Percentiles rank a stretch among this genome's conserved stretches.
Conservation (phyloP, 2,329 filamentous ascomycete genomes). For the Verticillium albo-atrum region DNA sequence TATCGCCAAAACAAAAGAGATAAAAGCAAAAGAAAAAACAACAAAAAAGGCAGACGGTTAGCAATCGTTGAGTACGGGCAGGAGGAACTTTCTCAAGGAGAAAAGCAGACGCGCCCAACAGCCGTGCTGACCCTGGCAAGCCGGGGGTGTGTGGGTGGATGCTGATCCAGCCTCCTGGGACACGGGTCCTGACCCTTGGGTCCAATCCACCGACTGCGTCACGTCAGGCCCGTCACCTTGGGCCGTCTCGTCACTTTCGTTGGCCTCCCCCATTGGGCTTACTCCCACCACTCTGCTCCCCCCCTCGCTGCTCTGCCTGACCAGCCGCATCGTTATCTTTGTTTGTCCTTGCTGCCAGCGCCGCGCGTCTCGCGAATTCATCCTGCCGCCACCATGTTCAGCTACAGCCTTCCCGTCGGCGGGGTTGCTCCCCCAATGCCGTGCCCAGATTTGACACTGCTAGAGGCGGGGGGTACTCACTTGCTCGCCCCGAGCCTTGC, state of each 20-base stretch:
- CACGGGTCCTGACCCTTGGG: neutral
- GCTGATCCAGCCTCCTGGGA: neutral
- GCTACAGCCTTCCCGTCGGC: neutral
- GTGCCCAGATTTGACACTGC: neutral
- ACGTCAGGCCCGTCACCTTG: neutral
- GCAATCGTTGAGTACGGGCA: no score
- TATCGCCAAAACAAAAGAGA: no score
- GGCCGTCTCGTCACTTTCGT: neutral
- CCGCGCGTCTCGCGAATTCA: slow-evolving; percentile 28
- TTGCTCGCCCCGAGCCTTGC: slow-evolving; percentile 33
- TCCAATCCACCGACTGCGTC: neutral
- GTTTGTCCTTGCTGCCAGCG: slow-evolving; percentile 27
- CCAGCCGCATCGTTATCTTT: slow-evolving; percentile 15
- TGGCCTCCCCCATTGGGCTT: neutral
- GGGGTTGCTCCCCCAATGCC: neutral
- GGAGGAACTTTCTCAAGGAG: no score
- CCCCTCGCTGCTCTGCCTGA: slow-evolving; percentile 12
- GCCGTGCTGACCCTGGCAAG: neutral
- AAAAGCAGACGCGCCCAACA: neutral
- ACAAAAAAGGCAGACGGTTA: no score
- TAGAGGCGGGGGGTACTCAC: slow-evolving; percentile 17
- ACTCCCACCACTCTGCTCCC: slow-evolving; percentile 6
- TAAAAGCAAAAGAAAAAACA: no score
- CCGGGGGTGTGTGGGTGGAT: neutral
- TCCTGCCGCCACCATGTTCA: slow-evolving; percentile 19